These are phyloP conservation scores for Lodderomyces margitis DNA, from an alignment of 1,139 yeast species.

Conservation along the genomic window DNA sequence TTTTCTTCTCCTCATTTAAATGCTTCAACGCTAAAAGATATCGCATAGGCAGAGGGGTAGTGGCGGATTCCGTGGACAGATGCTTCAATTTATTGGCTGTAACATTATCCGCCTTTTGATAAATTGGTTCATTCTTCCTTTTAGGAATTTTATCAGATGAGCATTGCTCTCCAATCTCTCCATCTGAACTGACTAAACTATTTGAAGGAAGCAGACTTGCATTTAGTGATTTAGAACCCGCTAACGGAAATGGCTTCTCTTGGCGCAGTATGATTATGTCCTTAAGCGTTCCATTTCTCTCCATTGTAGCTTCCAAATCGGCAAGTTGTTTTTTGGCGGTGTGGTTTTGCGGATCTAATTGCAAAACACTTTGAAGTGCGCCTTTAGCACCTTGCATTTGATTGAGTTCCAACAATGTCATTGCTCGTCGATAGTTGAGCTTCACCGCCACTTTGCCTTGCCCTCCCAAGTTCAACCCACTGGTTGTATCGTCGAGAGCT, in stretches of 20 bases:
- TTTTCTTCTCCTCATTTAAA: constrained; percentile 27
- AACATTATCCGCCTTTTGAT: too few relatives aligned
- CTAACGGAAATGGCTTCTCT: too few relatives aligned
- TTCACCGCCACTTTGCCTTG: constrained; percentile 41
- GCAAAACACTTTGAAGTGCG: constrained; percentile 42
- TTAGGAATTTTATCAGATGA: too few relatives aligned
- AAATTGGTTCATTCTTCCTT: too few relatives aligned
- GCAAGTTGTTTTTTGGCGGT: constrained; percentile 30
- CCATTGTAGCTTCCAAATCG: neutral
- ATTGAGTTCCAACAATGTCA: constrained; percentile 40
- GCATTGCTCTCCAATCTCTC: too few relatives aligned
- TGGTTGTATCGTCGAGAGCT: constrained; percentile 61
- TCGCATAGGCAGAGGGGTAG: constrained; percentile 24
- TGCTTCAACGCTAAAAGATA: constrained; percentile 26
- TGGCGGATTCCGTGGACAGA: constrained; percentile 10
- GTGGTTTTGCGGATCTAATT: constrained; percentile 43
- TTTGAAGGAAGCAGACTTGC: too few relatives aligned
- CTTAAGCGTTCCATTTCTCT: too few relatives aligned
- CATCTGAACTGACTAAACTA: too few relatives aligned
- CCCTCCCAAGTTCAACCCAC: constrained; percentile 48
- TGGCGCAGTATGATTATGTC: too few relatives aligned
- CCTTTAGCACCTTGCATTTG: constrained; percentile 30
- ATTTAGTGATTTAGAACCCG: too few relatives aligned
- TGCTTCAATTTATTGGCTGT: constrained; percentile 18
- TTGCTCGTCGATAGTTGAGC: constrained; percentile 56